Conservation (phyloP, 1,284 basidiomycete species). For the Austropuccinia psidii region DNA sequence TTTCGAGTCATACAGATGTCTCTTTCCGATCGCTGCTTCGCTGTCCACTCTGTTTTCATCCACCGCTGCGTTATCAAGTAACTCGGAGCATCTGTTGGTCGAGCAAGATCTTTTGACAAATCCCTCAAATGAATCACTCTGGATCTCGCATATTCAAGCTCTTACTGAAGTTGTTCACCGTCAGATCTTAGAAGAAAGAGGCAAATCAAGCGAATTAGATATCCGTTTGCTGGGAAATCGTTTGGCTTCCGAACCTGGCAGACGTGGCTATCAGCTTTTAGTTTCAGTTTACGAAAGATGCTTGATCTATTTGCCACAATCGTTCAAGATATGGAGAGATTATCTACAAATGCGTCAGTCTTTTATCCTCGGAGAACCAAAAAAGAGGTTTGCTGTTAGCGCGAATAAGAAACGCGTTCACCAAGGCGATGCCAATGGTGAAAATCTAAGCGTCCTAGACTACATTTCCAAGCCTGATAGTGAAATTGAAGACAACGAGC, state of each 20-base stretch:
- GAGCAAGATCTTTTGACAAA: conserved; percentile 96
- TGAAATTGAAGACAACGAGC: conserved; percentile 62
- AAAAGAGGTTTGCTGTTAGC: conserved; percentile 49
- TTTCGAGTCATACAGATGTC: background rate
- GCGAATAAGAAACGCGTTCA: conserved; percentile 46
- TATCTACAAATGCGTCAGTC: conserved; percentile 76
- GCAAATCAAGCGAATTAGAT: conserved; percentile 53
- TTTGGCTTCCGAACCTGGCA: conserved; percentile 40
- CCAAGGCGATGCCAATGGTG: conserved; percentile 58
- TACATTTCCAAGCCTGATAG: conserved; percentile 81
- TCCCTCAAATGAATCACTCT: conserved; percentile 78
- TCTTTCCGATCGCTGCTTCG: background rate
- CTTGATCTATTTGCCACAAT: conserved; percentile 73
- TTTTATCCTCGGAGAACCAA: conserved; percentile 69
- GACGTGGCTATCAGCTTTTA: conserved; percentile 43
- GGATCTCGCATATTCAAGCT: conserved; percentile 77
- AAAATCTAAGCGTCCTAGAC: conserved; percentile 76
- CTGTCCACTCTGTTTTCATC: background rate
- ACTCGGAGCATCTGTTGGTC: conserved; percentile 67
- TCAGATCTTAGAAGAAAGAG: conserved; percentile 46
- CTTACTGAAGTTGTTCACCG: conserved; percentile 59
- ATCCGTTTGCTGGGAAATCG: conserved; percentile 44
- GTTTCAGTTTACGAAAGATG: conserved; percentile 77
- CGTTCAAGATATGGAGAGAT: conserved; percentile 90
- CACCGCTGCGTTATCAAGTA: background rate